Evolutionary conservation across 257 asterid species (phyloP), one percentile per base, ranked within the genome.

Genomic region (Scutellaria baicalensis): DNA sequence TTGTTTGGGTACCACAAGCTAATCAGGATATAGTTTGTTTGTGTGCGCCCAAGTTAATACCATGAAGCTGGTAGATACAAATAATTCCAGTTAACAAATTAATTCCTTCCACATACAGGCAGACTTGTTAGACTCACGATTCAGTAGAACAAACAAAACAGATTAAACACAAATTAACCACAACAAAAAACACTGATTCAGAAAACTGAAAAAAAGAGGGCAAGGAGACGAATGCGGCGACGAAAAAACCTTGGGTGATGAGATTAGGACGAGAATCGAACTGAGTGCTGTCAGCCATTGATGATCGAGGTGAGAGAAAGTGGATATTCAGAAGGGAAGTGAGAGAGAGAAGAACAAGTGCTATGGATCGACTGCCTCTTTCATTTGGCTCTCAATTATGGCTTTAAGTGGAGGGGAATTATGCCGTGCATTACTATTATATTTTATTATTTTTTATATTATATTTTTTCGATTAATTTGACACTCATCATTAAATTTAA

Each of bases 251-350:
- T 80, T 78, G 68, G 81, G 91, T 56, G 86, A 81, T 82, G 84
- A 82, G 89, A 74, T 40, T 67, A 52, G 80, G 82, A 75, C 79
- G 92, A 64, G 86, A 82, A 70, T 80, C 87, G 70, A 83, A 73
- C 44, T 77, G 80, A 57, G 78, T 71, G 77, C 79, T 85, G 76
- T 83, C 85, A 44, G 89, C 96, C 96, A 89, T 89, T 66, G 89
- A 73, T 79, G 82, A 81, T 72, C 77, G 66, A 65, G 71, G 42
- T 1, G 57, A 38, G 40, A 75, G 48, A n/a, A n/a, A 51, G 33
- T 27, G 4, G 62, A 18, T 9, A 18, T 18, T 18, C 38, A 27
- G 58, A 50, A 59, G 36, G 14, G n/a, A 50, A 33, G 73, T 39
- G 73, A 71, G 62, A 75, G 10, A 38, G 36, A 56, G 58, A 51